Base-by-base conservation (phyloP, 1,139 yeast genomes). In the Blastobotrys ciferrii region DNA sequence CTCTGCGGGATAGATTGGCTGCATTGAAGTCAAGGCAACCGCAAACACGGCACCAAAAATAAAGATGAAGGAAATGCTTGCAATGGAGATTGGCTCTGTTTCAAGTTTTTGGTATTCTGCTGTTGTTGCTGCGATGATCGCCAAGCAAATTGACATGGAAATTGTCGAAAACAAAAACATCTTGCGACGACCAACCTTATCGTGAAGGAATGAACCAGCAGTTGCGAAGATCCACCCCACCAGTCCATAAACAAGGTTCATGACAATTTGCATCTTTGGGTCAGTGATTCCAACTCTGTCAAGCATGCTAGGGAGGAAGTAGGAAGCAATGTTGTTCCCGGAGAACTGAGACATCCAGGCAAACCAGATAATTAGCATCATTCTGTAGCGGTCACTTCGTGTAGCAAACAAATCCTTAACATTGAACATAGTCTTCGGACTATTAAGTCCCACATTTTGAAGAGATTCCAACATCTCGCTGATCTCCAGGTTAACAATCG, bases 291-390 rank as follows among this genome's bases (percentile, higher is more conserved):
- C 47, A 11, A 44, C 50, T 13, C 35, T 40, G 2, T 41, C 31
- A 18, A 45, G 23, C 41, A 45, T 33, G 25, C 30, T 35, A 2
- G 47, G 47, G 13, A 47, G 32, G 20, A 43, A 39, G 41, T 47
- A 38, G 14, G 50, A 31, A 12, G 46, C 37, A 4, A 50, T 35
- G 23, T 42, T 42, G 43, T 50, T 37, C 5, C 48, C 66, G 43
- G 74, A 75, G 72, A 67, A 38, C 71, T 63, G 56, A 68, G 75
- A 72, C 68, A 68, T 57, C 71, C 60, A 41, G 60, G 54, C 31
- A 68, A 68, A 36, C 65, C 62, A 52, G 62, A 64, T 25, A 61
- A 32, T 37, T 59, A 53, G 50, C 20, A 47, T 20, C n/a, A 32
- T 5, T 32, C 60, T 68, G 57, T 67, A 69, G 51, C 74, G 64